Evolutionary conservation across 306 rosid species (phyloP), one percentile per base, ranked within the genome.

Genomic region (Ceratonia siliqua): DNA sequence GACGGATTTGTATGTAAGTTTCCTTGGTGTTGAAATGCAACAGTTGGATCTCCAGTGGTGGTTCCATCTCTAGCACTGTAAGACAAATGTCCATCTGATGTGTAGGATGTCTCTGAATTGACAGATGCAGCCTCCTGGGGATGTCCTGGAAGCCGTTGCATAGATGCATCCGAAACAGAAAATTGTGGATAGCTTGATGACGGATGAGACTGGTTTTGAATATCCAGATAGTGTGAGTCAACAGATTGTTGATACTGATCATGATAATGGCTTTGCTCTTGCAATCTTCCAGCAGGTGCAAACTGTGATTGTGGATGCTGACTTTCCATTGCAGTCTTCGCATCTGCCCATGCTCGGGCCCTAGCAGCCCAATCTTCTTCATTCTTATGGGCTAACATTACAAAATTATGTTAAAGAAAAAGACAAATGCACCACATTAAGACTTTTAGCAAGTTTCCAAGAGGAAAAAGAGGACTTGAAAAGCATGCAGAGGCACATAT

Each of bases 321-420:
- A 73, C 72, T 87, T 70, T 95, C 99, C 88, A 78, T 77, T 53
- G 93, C 87, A 0, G 82, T 73, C 77, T 87, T 92, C 9, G 98
- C 89, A 83, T 92, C 94, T 62, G 98, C 98, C 99, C 99, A 95
- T 1, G 99, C 99, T 85, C 93, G 87, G 41, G 99, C 99, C 79
- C 68, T 90, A 46, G 99, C 96, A 25, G 93, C 99, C 98, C 98
- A 92, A 85, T 95, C 99, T 82, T 90, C 97, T 78, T 91, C 96
- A 69, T 85, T 87, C 64, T 72, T 86, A 56, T 82, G 83, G 59
- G 78, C 88, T 78, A 28, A 6, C 8, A 72, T 54, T 52, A 49
- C 35, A 78, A 42, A 58, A 52, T 61, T 33, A 64, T 71, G 78
- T 22, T 1, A 4, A 28, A 56, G 48, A 2, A 70, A 21, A 80